Base-by-base conservation (phyloP, 805 yeast species). In the Monosporozyma siamensis region DNA sequence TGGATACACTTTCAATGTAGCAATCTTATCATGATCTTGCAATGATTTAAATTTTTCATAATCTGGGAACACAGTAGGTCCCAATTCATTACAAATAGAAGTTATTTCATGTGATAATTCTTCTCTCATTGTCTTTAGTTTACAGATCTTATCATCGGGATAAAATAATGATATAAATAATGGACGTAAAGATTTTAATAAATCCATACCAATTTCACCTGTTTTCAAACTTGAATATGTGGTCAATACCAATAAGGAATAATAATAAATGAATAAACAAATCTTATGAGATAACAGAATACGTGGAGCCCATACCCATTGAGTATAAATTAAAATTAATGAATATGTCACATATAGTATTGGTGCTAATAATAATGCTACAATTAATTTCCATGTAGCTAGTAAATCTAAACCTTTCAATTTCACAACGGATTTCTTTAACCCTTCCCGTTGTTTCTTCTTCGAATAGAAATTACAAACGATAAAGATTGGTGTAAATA, bases 331-430 rank as follows among this genome's bases (percentile, higher is more conserved):
- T 21, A 48, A 45, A 55, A 58, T 12, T 64, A 39, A 20, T 0
- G 96, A 86, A 55, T 89, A 92, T 36, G 82, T 69, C 41, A 79
- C 75, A 65, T 89, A 90, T 10, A 90, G 66, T 8, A 85, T 55
- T 3, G 98, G 98, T 0, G 96, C 92, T 46, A 86, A 66, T 1
- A 86, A 82, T 65, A 90, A 71, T 14, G 90, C 79, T 20, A 89
- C 85, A 46, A 89, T 71, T 37, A 90, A 76, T 63, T 90, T 90
- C 98, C 98, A 90, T 2, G 97, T 86, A 2, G 97, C 97, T 43
- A 90, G 70, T 32, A 90, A 94, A 60, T 90, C 98, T 40, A 76
- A 77, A 11, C 95, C 97, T 58, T 80, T 79, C 48, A 90, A 80
- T 59, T 90, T 90, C 14, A 90, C 98, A 1, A 85, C 74, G 0